phyloP scores from a whole-genome alignment of 1,284 basidiomycete genomes.

The Spongiforma sp. region DNA sequence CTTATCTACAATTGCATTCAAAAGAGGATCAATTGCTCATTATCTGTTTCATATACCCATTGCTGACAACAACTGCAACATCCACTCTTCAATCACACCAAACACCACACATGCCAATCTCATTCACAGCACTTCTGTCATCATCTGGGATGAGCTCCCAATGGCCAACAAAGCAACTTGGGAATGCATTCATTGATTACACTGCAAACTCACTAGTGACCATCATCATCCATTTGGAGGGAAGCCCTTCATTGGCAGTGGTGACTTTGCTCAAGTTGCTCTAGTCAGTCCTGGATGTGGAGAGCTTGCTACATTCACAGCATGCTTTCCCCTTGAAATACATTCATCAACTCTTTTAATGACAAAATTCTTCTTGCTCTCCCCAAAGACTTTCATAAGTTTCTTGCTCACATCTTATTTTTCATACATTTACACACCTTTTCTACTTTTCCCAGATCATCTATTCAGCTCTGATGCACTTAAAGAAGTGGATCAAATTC shows the following conservation, averaged over 20 bases:
- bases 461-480: neutral
- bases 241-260: neutral
- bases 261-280: neutral
- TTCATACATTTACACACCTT: neutral
- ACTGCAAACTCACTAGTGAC: neutral
- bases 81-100: neutral
- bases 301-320: neutral
- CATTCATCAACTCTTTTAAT: neutral
- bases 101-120: neutral
- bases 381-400: neutral
- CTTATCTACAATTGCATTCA: neutral
- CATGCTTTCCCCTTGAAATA: neutral
- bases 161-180: neutral
- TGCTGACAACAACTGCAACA: neutral
- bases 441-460: neutral
- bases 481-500: neutral
- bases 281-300: neutral
- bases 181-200: neutral
- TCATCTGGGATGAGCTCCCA: neutral
- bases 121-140: neutral
- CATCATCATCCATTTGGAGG: neutral
- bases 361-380: neutral
- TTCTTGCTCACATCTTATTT: too few species aligned
- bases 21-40: neutral
- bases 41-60: neutral